A percentile compares a stretch with the other conserved stretches of the same genome.
phyloP scores from a whole-genome alignment of 1,284 basidiomycete genomes.

The Sparassis latifolia region DNA sequence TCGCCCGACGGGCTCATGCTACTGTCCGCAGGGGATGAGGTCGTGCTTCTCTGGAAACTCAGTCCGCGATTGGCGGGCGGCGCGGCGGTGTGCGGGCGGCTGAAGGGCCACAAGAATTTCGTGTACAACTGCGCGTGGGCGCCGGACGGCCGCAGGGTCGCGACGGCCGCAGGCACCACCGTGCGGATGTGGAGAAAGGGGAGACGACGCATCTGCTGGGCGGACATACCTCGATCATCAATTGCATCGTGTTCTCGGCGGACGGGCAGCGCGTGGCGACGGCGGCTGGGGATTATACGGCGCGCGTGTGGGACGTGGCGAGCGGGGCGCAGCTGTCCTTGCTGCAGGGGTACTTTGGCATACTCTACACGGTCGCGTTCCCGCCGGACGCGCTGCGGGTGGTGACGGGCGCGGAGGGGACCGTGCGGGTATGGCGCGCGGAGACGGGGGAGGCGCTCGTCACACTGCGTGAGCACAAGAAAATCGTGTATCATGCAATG shows the following conservation, averaged over 20 bases:
- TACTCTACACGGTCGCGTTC: constrained; percentile 27
- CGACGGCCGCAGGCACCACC: constrained; percentile 15
- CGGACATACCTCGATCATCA: constrained; percentile 18
- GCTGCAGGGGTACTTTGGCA: constrained; percentile 17
- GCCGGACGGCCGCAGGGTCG: constrained; percentile 15
- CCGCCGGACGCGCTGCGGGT: constrained; percentile 26
- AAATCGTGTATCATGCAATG: constrained; percentile 25
- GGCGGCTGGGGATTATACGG: constrained; percentile 17
- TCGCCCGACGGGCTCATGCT: no score
- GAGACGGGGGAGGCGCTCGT: constrained; percentile 18
- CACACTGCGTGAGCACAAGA: constrained; percentile 17
- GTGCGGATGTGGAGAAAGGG: constrained; percentile 15
- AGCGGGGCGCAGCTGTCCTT: not conserved
- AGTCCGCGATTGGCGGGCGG: no score
- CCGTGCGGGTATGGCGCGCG: constrained; percentile 19
- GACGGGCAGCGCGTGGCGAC: constrained; percentile 17
- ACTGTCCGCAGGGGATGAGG: no score
- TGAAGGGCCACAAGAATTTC: constrained; percentile 6
- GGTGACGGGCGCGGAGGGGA: constrained; percentile 27
- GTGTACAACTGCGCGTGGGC: constrained; percentile 15
- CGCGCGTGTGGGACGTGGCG: constrained; percentile 17
- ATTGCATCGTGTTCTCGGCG: constrained; percentile 18
- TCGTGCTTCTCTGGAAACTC: no score
- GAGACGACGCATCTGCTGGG: constrained; percentile 5
- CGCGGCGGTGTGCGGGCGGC: not conserved